Conservation (phyloP, 2,329 filamentous ascomycete genomes). For the Didymellaceae sp. region DNA sequence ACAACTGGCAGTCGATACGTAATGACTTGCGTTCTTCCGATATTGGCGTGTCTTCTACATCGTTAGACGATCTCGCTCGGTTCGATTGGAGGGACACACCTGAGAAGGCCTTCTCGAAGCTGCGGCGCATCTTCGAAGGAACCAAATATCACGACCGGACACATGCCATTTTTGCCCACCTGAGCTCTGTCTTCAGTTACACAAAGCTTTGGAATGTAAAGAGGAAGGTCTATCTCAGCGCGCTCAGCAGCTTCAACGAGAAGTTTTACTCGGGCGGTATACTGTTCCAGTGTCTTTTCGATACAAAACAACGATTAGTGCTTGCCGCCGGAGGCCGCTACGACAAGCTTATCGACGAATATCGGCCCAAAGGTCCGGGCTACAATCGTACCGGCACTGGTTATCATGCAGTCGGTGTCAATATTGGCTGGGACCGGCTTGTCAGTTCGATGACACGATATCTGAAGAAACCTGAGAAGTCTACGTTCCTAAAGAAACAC, state of each 20-base stretch:
- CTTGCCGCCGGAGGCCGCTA: conserved; percentile 95
- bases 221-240: conserved; percentile 82
- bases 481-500: conserved; percentile 69
- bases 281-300: conserved; percentile 88
- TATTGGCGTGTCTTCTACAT: conserved; percentile 85
- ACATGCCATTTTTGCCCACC: conserved; percentile 70
- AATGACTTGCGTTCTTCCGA: conserved; percentile 80
- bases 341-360: conserved; percentile 84
- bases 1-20: conserved; percentile 82
- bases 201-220: conserved; percentile 75
- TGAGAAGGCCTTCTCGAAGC: conserved; percentile 73
- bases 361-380: conserved; percentile 72
- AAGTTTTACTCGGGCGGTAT: conserved; percentile 82
- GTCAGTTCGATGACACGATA: conserved; percentile 66
- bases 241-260: conserved; percentile 87
- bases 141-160: conserved; percentile 60
- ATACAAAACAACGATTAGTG: conserved; percentile 79
- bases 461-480: conserved; percentile 55
- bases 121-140: conserved; percentile 61
- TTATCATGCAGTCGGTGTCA: conserved; percentile 89
- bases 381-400: conserved; percentile 51
- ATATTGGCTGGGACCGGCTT: conserved; percentile 84
- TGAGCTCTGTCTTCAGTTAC: conserved; percentile 79
- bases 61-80: conserved; percentile 83
- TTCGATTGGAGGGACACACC: conserved; percentile 88